Conservation (phyloP, 306 rosid genomes). For the Castanospermum australe region DNA sequence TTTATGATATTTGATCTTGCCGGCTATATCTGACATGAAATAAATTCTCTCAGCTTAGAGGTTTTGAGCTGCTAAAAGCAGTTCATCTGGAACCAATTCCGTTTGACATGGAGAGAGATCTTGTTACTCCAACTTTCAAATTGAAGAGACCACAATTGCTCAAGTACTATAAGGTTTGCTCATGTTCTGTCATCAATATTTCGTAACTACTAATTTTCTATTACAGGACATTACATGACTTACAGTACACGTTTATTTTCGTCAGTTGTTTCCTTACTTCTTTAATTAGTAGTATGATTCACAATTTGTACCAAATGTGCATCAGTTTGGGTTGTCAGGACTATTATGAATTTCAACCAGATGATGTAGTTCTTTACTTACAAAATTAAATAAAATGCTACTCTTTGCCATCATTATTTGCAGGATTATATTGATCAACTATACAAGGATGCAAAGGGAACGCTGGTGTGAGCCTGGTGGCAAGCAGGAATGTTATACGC, state of each 20-base stretch:
- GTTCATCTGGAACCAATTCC: slow-evolving; percentile 73
- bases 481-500: background rate
- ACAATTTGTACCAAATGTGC: background rate
- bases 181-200: background rate
- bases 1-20: background rate
- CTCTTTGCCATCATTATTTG: background rate
- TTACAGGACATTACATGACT: no score
- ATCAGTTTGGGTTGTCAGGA: background rate
- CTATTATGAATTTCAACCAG: background rate
- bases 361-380: background rate
- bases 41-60: slow-evolving; percentile 62
- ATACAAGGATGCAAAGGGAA: slow-evolving; percentile 62
- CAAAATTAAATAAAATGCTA: background rate
- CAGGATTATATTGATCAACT: slow-evolving; percentile 63
- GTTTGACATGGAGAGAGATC: slow-evolving; percentile 86
- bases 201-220: background rate
- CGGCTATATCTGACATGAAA: slow-evolving; percentile 16
- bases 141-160: slow-evolving; percentile 73
- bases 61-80: slow-evolving; percentile 82
- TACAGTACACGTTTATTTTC: background rate
- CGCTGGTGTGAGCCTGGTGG: slow-evolving; percentile 25
- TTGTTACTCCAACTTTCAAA: slow-evolving; percentile 81
- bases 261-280: background rate
- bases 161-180: slow-evolving; percentile 68
- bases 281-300: background rate